Conservation (phyloP, 768 basidiomycete species). For the Russula dissimulans region DNA sequence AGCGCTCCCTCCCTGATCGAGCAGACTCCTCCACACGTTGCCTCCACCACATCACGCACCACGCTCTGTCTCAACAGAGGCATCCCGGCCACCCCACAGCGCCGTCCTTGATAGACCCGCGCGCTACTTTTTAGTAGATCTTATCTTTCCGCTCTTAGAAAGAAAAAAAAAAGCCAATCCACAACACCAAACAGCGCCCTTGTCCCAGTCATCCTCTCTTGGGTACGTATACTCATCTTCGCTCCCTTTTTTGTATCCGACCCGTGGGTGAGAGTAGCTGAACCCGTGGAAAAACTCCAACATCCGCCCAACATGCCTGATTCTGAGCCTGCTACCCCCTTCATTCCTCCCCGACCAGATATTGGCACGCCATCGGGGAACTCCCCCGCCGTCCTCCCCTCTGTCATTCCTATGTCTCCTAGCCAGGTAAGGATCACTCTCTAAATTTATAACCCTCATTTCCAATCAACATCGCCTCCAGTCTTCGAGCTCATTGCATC, state of each 20-base stretch:
- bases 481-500: conserved; percentile 18
- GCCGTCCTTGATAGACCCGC: neutral
- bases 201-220: neutral
- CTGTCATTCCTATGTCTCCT: conserved; percentile 25
- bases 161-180: neutral
- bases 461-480: conserved; percentile 6
- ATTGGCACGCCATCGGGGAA: conserved; percentile 16
- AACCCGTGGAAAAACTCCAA: conserved; percentile 11
- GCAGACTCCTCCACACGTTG: neutral
- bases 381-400: conserved; percentile 19
- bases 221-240: conserved; percentile 4
- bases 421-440: conserved; percentile 2
- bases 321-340: conserved; percentile 22
- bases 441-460: neutral
- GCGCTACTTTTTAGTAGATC: neutral
- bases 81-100: neutral
- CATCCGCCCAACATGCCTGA: conserved; percentile 9
- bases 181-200: neutral
- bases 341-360: conserved; percentile 27
- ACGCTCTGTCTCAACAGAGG: neutral
- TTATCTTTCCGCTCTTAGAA: neutral
- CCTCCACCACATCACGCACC: neutral
- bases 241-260: neutral
- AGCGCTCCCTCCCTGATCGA: no score
- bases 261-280: conserved; percentile 5